A percentile compares a stretch with the other conserved stretches of the same genome.
Evolutionary conservation across 1,284 basidiomycete species (phyloP).

Genomic region (Boletus semigastroideus): DNA sequence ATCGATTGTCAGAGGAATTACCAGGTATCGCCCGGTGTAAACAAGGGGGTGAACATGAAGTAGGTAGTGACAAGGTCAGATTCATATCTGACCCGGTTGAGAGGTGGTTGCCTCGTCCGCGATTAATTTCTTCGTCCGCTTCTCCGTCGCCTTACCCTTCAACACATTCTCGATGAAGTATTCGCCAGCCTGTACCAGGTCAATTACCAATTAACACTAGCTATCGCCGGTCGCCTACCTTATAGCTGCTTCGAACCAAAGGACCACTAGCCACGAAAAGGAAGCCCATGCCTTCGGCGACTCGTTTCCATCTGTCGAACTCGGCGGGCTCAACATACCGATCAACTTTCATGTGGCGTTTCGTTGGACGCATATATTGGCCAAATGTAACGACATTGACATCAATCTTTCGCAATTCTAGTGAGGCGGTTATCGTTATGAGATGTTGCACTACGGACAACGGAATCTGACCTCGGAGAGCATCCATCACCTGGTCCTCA

Average conservation of each 20-base stretch:
- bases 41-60: neutral
- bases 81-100: constrained; percentile 10
- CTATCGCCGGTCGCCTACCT: constrained; percentile 52
- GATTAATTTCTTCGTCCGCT: constrained; percentile 38
- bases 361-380: constrained; percentile 99
- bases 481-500: constrained; percentile 80
- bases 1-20: neutral
- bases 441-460: neutral
- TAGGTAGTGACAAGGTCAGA: neutral
- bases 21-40: neutral
- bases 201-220: constrained; percentile 7
- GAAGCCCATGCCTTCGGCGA: constrained; percentile 94
- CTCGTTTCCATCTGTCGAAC: constrained; percentile 88
- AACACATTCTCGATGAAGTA: constrained; percentile 92
- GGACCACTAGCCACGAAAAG: constrained; percentile 97
- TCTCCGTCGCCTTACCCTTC: constrained; percentile 53
- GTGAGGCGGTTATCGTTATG: neutral
- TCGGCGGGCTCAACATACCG: constrained; percentile 93
- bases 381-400: constrained; percentile 99
- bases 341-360: constrained; percentile 98
- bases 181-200: constrained; percentile 71
- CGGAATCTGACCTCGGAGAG: constrained; percentile 67
- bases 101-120: constrained; percentile 19
- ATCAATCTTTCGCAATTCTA: constrained; percentile 83
- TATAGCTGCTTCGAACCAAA: constrained; percentile 94